Evolutionary conservation across 2,329 filamentous ascomycete genomes (phyloP).

Genomic region (Paecilomyces niveus): DNA sequence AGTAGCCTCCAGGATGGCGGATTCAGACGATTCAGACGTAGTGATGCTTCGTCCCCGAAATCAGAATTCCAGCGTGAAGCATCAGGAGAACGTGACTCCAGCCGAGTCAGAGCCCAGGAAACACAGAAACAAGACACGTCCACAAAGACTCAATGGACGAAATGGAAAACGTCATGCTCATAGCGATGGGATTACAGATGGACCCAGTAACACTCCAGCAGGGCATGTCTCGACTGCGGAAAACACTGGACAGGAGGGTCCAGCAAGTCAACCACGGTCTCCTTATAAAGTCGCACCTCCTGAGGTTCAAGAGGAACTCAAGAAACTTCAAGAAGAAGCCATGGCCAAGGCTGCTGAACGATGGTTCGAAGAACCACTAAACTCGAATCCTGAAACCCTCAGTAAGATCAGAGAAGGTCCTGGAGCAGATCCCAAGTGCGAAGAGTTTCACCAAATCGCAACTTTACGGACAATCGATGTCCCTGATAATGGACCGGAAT

Average conservation of each 20-base stretch:
- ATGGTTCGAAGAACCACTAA: slow-evolving; percentile 4
- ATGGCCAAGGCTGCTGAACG: slow-evolving; percentile 8
- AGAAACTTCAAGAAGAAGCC: slow-evolving; percentile 12
- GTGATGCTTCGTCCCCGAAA: slow-evolving; percentile 11
- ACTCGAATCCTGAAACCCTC: slow-evolving; percentile 13
- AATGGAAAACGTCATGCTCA: neutral
- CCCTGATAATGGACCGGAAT: neutral
- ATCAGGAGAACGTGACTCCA: neutral
- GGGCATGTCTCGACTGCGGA: neutral
- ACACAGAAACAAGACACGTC: neutral
- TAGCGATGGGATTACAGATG: neutral
- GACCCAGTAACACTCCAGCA: neutral
- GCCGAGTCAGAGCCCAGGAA: neutral
- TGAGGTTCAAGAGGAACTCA: slow-evolving; percentile 14
- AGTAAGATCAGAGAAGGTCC: slow-evolving; percentile 19
- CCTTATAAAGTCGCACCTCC: slow-evolving; percentile 1
- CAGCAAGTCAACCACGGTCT: neutral
- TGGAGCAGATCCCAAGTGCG: slow-evolving; percentile 16
- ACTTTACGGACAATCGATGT: neutral
- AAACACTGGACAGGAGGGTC: neutral
- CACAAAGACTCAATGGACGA: neutral
- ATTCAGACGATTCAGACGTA: slow-evolving; percentile 14
- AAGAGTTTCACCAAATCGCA: slow-evolving; percentile 11
- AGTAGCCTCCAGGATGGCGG: slow-evolving; percentile 2
- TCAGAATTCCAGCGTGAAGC: neutral